These are phyloP conservation scores for Durusdinium trenchii DNA, from an alignment of 73 alveolate species.

Conservation along the genomic window DNA sequence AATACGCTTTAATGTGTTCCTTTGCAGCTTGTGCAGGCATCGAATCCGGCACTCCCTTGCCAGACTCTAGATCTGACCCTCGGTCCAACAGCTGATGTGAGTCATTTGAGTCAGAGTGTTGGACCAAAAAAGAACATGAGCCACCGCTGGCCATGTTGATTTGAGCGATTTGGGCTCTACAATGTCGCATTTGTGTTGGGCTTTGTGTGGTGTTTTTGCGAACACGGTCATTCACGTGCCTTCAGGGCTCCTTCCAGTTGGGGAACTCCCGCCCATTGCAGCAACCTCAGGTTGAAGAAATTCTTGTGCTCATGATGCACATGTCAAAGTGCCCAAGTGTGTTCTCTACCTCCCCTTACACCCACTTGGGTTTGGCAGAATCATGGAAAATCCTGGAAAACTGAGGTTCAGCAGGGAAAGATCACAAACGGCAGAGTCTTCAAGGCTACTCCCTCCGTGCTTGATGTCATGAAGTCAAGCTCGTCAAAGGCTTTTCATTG, in stretches of 20 bases:
- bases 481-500: not conserved
- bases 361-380: not conserved
- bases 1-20: no score
- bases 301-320: not conserved
- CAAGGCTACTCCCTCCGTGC: not conserved
- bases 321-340: not conserved
- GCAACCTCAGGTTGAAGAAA: not conserved
- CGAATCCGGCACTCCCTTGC: constrained; percentile 9
- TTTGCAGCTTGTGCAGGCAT: no score
- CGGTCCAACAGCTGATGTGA: no score
- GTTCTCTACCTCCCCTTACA: not conserved
- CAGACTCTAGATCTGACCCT: not conserved
- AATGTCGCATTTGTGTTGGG: no score
- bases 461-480: not conserved
- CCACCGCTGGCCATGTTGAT: no score
- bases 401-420: constrained; percentile 15
- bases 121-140: no score
- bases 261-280: constrained; percentile 16
- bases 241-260: constrained; percentile 18
- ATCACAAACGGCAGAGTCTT: not conserved
- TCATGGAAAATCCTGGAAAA: not conserved
- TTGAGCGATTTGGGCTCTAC: no score
- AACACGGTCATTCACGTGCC: no score
- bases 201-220: no score
- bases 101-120: no score